Evolutionary conservation across 2,329 filamentous ascomycete genomes (phyloP).

Genomic region (Pezicula neosporulosa): DNA sequence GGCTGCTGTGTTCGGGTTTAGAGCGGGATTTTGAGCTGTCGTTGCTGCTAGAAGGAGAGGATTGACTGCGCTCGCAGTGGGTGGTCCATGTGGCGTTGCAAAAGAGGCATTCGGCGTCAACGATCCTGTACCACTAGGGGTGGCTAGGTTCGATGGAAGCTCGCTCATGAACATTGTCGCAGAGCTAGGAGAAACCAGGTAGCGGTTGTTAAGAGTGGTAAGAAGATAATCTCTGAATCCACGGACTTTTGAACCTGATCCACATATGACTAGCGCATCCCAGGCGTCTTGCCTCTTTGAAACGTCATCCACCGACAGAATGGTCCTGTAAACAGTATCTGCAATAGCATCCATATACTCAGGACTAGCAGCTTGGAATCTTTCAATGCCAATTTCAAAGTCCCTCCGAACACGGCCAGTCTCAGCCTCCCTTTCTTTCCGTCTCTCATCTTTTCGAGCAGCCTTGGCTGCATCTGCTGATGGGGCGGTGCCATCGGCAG

Average conservation of each 20-base stretch:
- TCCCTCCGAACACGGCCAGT: constrained; percentile 59
- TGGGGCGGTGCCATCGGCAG: constrained; percentile 7
- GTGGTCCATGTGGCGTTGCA: constrained; percentile 46
- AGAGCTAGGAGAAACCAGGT: constrained; percentile 86
- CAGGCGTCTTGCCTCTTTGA: constrained; percentile 83
- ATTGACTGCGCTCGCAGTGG: constrained; percentile 68
- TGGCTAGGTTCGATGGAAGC: constrained; percentile 88
- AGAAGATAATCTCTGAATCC: constrained; percentile 90
- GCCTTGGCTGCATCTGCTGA: constrained; percentile 19
- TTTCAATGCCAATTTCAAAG: constrained; percentile 74
- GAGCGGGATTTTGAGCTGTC: constrained; percentile 46
- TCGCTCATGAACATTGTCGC: constrained; percentile 97
- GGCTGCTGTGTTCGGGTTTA: constrained; percentile 33
- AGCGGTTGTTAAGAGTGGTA: constrained; percentile 73
- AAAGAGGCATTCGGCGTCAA: constrained; percentile 68
- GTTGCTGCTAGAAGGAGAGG: constrained; percentile 90
- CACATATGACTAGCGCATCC: constrained; percentile 89
- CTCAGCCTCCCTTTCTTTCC: constrained; percentile 24
- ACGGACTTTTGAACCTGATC: constrained; percentile 70
- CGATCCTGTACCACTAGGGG: constrained; percentile 83
- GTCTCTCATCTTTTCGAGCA: constrained; percentile 24
- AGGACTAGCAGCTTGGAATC: constrained; percentile 67
- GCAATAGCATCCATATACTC: constrained; percentile 80
- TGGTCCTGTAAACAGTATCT: constrained; percentile 76
- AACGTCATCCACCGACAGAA: constrained; percentile 79